Conservation (phyloP, 768 basidiomycete species). For the Pleurotus tuoliensis region DNA sequence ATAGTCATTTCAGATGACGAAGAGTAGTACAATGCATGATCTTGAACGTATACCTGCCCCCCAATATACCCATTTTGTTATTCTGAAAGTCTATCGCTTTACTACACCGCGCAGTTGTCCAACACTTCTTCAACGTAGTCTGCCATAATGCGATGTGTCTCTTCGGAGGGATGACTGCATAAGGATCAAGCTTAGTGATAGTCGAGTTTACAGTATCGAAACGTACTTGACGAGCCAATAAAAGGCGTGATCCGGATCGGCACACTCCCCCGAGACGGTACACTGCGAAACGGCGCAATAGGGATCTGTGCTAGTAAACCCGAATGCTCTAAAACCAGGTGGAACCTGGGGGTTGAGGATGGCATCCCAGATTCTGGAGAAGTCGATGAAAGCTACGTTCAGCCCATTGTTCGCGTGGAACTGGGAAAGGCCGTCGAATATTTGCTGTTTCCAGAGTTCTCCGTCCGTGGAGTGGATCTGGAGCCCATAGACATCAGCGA, state of each 20-base stretch:
- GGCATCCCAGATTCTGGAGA: constrained; percentile 46
- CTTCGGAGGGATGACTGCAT: constrained; percentile 45
- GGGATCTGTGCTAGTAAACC: constrained; percentile 37
- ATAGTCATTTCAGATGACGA: constrained; percentile 15
- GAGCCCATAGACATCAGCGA: constrained; percentile 48
- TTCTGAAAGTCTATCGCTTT: not conserved
- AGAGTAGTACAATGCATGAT: not conserved
- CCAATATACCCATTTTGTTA: not conserved
- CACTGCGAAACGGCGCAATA: constrained; percentile 27
- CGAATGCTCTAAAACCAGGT: constrained; percentile 46
- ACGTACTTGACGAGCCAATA: constrained; percentile 50
- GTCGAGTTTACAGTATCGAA: not conserved
- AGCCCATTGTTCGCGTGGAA: constrained; percentile 28
- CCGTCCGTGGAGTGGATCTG: constrained; percentile 36
- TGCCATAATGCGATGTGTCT: constrained; percentile 49
- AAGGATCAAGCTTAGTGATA: not conserved
- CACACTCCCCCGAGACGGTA: constrained; percentile 29
- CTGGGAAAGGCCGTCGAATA: constrained; percentile 37
- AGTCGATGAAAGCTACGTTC: constrained; percentile 43
- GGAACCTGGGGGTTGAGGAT: constrained; percentile 30
- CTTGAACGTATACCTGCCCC: not conserved
- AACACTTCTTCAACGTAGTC: constrained; percentile 44
- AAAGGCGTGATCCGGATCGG: constrained; percentile 45
- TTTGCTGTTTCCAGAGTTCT: constrained; percentile 41
- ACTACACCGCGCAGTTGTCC: constrained; percentile 19